Evolutionary conservation across 257 asterid species (phyloP).

Genomic region (Paraleonurus japonicus): DNA sequence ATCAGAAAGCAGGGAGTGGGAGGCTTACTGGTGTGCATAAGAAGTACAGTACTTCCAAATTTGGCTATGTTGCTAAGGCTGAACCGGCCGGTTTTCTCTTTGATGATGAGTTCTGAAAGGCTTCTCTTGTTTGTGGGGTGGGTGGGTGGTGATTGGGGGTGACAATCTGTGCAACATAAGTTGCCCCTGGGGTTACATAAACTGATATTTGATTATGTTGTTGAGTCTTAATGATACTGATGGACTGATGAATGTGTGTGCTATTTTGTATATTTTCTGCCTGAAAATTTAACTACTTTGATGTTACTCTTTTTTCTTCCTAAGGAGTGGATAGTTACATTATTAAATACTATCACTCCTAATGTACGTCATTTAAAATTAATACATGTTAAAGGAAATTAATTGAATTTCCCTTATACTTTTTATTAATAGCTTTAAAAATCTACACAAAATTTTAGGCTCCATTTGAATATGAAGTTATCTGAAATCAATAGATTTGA

Average conservation of each 20-base stretch:
- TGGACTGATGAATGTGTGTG: not conserved
- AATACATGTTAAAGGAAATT: no score
- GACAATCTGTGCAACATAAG: constrained; percentile 33
- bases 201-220: not conserved
- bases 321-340: no score
- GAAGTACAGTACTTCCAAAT: constrained; percentile 73
- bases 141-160: constrained; percentile 20
- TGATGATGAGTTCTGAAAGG: constrained; percentile 15
- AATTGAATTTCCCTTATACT: no score
- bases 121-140: not conserved
- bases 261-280: no score
- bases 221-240: not conserved
- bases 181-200: constrained; percentile 18
- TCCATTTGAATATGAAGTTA: no score
- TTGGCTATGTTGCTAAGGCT: constrained; percentile 60
- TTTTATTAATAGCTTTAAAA: no score
- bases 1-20: constrained; percentile 64
- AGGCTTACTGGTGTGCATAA: constrained; percentile 75
- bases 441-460: no score
- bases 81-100: constrained; percentile 63
- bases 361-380: no score
- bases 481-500: no score
- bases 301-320: no score
- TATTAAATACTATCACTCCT: no score
- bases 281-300: no score